Evolutionary conservation across 352 stramenopile species (phyloP), one percentile per base, ranked within the genome.

Genomic region (Phytophthora europaea): DNA sequence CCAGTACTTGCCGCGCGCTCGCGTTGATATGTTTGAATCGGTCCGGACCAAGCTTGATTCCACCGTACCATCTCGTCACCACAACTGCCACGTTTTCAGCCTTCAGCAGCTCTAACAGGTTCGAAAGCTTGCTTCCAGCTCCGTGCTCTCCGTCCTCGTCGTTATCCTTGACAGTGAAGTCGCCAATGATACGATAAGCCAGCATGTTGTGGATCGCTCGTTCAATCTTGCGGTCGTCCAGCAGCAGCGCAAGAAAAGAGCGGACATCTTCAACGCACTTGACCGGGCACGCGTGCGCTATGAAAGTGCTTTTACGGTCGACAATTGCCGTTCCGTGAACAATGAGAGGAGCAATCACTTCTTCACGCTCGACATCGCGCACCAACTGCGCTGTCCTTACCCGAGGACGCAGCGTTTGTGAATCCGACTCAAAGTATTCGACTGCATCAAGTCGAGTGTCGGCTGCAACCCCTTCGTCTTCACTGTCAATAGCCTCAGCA

Each of bases 121-220:
- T 87, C 31, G 88, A 94, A 54, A 97, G 67, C 60, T 96, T 96
- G 65, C 81, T 94, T 4, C 89, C 91, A 18, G 89, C 91, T 50
- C 77, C 91, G 67, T 93, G 80, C 56, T 97, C 91, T 28, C 91
- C 91, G 64, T 97, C 91, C 38, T 95, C 88, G 67, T 97, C 91
- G 68, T 95, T 95, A 65, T 97, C 91, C 40, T 95, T 96, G 59
- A 95, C 70, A 2, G 82, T 75, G 48, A 89, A 89, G 40, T 89
- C 80, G 16, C 83, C 78, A 22, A 92, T 73, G 66, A 96, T 94
- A 40, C 89, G 88, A 73, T 96, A 97, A 43, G 88, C 91, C 33
- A 97, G 79, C 84, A 97, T 96, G 78, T 97, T 97, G 75, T 97
- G 91, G 59, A 92, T 91, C 43, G 91, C 91, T 40, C 86, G 80